Evolutionary conservation across 2,329 filamentous ascomycete species (phyloP).

Genomic region (Fusarium coicis): DNA sequence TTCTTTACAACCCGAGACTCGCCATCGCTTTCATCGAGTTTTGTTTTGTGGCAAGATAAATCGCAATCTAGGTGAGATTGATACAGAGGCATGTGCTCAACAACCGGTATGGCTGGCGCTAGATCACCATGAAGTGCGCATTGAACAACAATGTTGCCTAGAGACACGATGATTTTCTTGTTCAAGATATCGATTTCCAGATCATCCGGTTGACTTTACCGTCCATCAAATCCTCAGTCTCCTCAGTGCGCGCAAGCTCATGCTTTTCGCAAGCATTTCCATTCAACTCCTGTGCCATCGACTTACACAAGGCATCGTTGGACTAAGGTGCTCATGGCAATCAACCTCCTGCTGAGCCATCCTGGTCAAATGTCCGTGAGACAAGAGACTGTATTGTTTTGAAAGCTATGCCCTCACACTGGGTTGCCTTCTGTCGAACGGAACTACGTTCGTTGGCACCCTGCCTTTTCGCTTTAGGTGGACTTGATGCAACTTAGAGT

Average conservation of each 20-base stretch:
- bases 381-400: conserved; percentile 19
- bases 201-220: conserved; percentile 37
- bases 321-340: conserved; percentile 51
- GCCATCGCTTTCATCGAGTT: background rate
- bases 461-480: conserved; percentile 48
- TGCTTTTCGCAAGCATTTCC: too few species aligned
- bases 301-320: conserved; percentile 29
- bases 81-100: background rate
- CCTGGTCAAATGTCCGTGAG: conserved; percentile 39
- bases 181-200: conserved; percentile 20
- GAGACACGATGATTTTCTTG: conserved; percentile 29
- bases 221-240: conserved; percentile 17
- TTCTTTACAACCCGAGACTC: background rate
- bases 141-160: conserved; percentile 31
- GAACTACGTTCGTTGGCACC: conserved; percentile 51
- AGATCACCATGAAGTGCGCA: background rate
- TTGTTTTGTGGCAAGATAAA: background rate
- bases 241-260: too few species aligned
- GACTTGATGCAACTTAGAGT: conserved; percentile 47
- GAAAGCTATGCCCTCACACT: conserved; percentile 24
- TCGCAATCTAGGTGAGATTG: background rate
- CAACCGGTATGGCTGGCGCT: too few species aligned
- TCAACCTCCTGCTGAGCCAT: conserved; percentile 53
- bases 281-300: too few species aligned
- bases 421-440: conserved; percentile 49